Conservation (phyloP, 805 yeast species). For the Trichomonascus vanleenenianus region DNA sequence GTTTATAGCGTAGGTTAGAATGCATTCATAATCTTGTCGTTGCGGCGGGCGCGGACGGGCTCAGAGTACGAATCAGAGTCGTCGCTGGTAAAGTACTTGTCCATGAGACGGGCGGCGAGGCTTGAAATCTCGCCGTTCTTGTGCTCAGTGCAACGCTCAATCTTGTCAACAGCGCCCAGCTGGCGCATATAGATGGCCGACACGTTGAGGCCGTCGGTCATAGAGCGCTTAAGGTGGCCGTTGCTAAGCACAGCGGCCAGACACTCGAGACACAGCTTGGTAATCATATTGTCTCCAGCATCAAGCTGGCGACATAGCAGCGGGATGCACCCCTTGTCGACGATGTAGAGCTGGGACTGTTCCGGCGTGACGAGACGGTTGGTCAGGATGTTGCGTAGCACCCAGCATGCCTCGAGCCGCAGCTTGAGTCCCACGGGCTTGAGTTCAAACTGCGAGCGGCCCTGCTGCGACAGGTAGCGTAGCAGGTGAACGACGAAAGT, state of each 20-base stretch:
- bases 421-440: too few species aligned
- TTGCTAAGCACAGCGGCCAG: constrained; percentile 83
- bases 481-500: constrained; percentile 75
- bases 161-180: constrained; percentile 1
- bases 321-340: constrained; percentile 88
- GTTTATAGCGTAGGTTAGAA: too few species aligned
- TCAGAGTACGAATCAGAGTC: too few species aligned
- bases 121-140: not conserved
- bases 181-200: constrained; percentile 2
- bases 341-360: constrained; percentile 75
- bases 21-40: too few species aligned
- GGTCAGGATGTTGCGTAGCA: constrained; percentile 89
- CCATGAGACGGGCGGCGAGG: not conserved
- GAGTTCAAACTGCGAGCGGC: constrained; percentile 74
- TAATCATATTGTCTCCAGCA: constrained; percentile 80
- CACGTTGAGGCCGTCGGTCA: constrained; percentile 4
- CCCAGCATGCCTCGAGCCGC: constrained; percentile 98
- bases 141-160: not conserved
- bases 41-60: too few species aligned
- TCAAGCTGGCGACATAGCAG: constrained; percentile 87
- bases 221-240: constrained; percentile 47
- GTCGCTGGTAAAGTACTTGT: not conserved
- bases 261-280: constrained; percentile 90
- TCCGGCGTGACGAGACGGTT: constrained; percentile 89
- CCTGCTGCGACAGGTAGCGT: constrained; percentile 67